phyloP scores from a whole-genome alignment of 2,329 filamentous ascomycete genomes.

The Fusarium sp. region DNA sequence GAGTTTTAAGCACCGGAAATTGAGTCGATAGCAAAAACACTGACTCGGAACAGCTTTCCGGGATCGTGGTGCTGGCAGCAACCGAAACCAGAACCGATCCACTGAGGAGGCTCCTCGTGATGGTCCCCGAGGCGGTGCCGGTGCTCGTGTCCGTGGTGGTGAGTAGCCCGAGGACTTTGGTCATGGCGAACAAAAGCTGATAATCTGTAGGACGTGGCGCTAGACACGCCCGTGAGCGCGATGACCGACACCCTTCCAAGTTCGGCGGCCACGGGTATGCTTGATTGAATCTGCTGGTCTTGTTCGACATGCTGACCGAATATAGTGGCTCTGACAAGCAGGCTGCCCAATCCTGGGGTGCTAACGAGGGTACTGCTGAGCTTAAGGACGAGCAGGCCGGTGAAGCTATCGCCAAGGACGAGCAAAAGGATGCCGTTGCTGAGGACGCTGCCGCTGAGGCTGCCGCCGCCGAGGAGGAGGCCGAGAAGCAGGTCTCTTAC shows the following conservation, averaged over 20 bases:
- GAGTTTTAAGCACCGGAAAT: constrained; percentile 52
- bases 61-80: constrained; percentile 83
- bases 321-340: constrained; percentile 84
- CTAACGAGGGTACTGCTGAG: constrained; percentile 82
- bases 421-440: constrained; percentile 76
- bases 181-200: neutral
- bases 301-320: constrained; percentile 32
- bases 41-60: constrained; percentile 75
- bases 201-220: constrained; percentile 61
- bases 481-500: constrained; percentile 89
- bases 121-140: constrained; percentile 69
- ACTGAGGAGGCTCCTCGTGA: constrained; percentile 73
- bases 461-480: constrained; percentile 61
- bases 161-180: constrained; percentile 42
- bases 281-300: neutral
- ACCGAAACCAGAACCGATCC: constrained; percentile 83
- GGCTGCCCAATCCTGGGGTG: constrained; percentile 89
- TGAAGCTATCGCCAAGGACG: constrained; percentile 86
- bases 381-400: constrained; percentile 92
- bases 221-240: constrained; percentile 62
- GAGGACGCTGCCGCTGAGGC: constrained; percentile 62
- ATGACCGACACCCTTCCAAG: constrained; percentile 66
- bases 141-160: constrained; percentile 71
- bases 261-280: constrained; percentile 58
- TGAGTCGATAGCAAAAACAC: constrained; percentile 8